These are phyloP conservation scores for Cephaloascus albidus DNA, from an alignment of 805 yeast species.

Conservation along the genomic window DNA sequence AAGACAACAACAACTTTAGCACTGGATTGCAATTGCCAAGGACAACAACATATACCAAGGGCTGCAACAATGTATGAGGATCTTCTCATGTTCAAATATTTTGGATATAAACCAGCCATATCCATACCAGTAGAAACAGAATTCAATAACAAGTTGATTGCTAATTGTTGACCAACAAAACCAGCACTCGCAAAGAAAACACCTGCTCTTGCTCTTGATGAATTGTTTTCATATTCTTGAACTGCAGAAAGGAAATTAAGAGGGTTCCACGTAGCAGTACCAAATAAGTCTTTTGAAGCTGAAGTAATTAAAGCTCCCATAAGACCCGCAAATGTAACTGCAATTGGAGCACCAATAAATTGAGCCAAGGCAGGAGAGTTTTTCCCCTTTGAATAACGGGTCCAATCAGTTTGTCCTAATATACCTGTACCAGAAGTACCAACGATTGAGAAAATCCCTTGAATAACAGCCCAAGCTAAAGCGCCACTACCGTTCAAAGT, in stretches of 20 bases:
- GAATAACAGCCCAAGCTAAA: slow-evolving; percentile 7
- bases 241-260: slow-evolving; percentile 2
- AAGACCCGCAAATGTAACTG: slow-evolving; percentile 5
- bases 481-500: slow-evolving; percentile 2
- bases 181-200: slow-evolving; percentile 27
- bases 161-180: slow-evolving; percentile 11
- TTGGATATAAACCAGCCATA: slow-evolving; percentile 28
- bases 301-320: slow-evolving; percentile 7
- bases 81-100: slow-evolving; percentile 28
- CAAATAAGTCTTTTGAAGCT: slow-evolving; percentile 6
- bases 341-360: slow-evolving; percentile 5
- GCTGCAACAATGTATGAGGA: slow-evolving; percentile 10
- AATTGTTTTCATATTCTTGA: slow-evolving; percentile 12
- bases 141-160: slow-evolving; percentile 32
- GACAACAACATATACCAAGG: slow-evolving; percentile 26
- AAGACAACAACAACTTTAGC: slow-evolving; percentile 10
- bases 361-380: slow-evolving; percentile 5
- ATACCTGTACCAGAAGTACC: slow-evolving; percentile 7
- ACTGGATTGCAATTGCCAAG: slow-evolving; percentile 26
- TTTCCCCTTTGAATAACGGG: slow-evolving; percentile 5
- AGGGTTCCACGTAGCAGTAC: slow-evolving; percentile 8
- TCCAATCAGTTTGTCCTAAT: slow-evolving; percentile 6
- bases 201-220: slow-evolving; percentile 31
- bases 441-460: slow-evolving; percentile 6
- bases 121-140: slow-evolving; percentile 33